Evolutionary conservation across 1,284 basidiomycete species (phyloP), one percentile per base, ranked within the genome.

Genomic region (Sanghuangporus weigelae): DNA sequence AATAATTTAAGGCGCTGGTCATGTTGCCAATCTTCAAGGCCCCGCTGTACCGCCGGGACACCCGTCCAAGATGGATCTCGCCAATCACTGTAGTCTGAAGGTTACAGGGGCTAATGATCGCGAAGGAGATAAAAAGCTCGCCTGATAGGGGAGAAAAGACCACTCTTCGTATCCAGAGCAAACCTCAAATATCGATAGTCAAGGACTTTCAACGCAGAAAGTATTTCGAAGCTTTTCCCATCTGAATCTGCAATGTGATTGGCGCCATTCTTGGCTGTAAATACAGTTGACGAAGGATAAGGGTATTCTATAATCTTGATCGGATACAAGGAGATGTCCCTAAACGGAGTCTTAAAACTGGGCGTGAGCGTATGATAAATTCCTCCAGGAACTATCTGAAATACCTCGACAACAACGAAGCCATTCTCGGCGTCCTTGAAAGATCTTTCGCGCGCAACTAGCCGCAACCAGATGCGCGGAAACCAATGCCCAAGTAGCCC

Each of bases 401-500:
- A 23, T 72, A 95, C 95, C 84, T 99, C 95, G 59, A 98, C 88
- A 23, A 97, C 90, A 58, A 99, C 84, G 74, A 90, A 86, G 11
- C 92, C 89, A 68, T 84, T 75, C 54, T 80, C 78, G 10, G 87
- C 82, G 61, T 92, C 80, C 51, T 87, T 85, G 71, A 99, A 99
- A 3, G 90, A 87, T 60, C 84, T 90, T 74, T 96, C 93, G 60
- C 79, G 81, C 1, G 94, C 87, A n/a, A 93, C 89, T 82, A 89
- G 95, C 42, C 84, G 84, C 59, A 99, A 84, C 93, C 96, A 97
- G 48, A 95, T 70, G 3, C 81, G 84, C 56, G 97, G 96, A 68
- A 97, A 87, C 97, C 97, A 99, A 69, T 95, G 87, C 1, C 95
- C 95, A 4, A 97, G 74, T 14, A 99, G 82, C 8, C 86, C 90